phyloP scores from a whole-genome alignment of 2,329 filamentous ascomycete genomes.

The Rasamsonia emersonii region DNA sequence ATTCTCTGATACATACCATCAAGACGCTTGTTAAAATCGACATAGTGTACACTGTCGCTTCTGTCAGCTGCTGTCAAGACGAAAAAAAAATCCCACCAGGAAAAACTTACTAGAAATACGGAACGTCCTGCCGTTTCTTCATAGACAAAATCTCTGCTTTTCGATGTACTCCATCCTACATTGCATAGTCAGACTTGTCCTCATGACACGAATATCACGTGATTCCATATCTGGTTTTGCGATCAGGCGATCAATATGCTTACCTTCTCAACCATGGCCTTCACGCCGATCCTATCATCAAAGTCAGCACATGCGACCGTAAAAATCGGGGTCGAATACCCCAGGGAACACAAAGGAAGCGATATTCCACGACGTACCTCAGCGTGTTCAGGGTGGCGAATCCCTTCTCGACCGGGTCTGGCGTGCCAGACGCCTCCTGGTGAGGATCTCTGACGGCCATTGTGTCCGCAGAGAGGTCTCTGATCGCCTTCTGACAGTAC shows the following conservation, averaged over 20 bases:
- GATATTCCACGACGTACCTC: constrained; percentile 46
- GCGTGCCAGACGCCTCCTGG: constrained; percentile 46
- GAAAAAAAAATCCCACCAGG: background rate
- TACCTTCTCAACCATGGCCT: constrained; percentile 63
- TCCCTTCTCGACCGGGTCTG: constrained; percentile 61
- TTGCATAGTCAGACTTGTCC: constrained; percentile 6
- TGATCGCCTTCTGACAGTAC: no score
- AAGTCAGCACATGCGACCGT: constrained; percentile 28
- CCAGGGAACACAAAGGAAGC: constrained; percentile 1
- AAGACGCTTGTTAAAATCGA: constrained; percentile 90
- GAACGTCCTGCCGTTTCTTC: constrained; percentile 76
- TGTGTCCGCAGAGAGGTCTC: constrained; percentile 10
- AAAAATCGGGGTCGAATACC: constrained; percentile 14
- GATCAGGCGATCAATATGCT: constrained; percentile 18
- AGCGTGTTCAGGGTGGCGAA: constrained; percentile 79
- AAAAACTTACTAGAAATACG: constrained; percentile 64
- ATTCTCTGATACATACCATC: constrained; percentile 34
- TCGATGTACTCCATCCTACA: constrained; percentile 67
- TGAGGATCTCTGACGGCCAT: constrained; percentile 51
- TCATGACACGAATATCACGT: constrained; percentile 26
- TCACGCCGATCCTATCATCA: constrained; percentile 53
- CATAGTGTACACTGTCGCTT: constrained; percentile 66
- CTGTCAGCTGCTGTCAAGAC: constrained; percentile 11
- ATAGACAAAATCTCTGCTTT: constrained; percentile 97
- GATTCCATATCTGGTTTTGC: constrained; percentile 16